Evolutionary conservation across 495 filamentous ascomycete genomes (phyloP).

Genomic region (Acidiella bohemica): DNA sequence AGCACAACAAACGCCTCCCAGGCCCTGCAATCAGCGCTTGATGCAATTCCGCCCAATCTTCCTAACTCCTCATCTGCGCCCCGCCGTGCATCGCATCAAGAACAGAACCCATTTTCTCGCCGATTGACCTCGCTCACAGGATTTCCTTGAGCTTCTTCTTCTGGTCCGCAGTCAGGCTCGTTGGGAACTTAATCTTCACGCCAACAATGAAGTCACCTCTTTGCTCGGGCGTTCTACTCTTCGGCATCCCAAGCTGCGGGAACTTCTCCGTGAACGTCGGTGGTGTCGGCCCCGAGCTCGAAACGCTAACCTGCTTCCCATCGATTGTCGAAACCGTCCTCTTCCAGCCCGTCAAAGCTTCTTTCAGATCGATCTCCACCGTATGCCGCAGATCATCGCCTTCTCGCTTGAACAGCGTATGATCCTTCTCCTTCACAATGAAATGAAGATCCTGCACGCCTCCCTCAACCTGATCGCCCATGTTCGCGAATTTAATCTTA

Average conservation of each 20-base stretch:
- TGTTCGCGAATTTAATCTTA: constrained; percentile 93
- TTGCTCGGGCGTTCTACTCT: constrained; percentile 70
- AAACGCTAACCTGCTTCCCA: constrained; percentile 62
- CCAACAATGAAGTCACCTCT: constrained; percentile 81
- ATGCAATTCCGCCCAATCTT: constrained; percentile 5
- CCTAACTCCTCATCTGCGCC: neutral
- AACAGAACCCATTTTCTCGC: neutral
- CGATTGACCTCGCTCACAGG: constrained; percentile 27
- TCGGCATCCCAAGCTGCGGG: constrained; percentile 77
- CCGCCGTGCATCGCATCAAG: neutral
- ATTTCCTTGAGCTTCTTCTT: constrained; percentile 69
- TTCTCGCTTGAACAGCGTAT: constrained; percentile 67
- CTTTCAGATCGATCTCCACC: constrained; percentile 77
- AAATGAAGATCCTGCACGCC: constrained; percentile 95
- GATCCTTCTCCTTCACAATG: constrained; percentile 82
- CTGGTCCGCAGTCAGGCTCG: constrained; percentile 54
- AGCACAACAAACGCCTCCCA: no score
- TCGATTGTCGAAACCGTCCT: constrained; percentile 88
- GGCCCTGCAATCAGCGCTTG: constrained; percentile 10
- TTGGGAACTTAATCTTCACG: constrained; percentile 83
- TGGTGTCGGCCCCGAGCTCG: constrained; percentile 67
- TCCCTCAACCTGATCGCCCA: constrained; percentile 93
- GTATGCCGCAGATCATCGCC: constrained; percentile 71
- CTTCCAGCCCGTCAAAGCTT: constrained; percentile 91
- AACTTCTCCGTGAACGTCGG: constrained; percentile 70